phyloP scores from a whole-genome alignment of 2,329 filamentous ascomycete species.

The Hypoxylon sp. region DNA sequence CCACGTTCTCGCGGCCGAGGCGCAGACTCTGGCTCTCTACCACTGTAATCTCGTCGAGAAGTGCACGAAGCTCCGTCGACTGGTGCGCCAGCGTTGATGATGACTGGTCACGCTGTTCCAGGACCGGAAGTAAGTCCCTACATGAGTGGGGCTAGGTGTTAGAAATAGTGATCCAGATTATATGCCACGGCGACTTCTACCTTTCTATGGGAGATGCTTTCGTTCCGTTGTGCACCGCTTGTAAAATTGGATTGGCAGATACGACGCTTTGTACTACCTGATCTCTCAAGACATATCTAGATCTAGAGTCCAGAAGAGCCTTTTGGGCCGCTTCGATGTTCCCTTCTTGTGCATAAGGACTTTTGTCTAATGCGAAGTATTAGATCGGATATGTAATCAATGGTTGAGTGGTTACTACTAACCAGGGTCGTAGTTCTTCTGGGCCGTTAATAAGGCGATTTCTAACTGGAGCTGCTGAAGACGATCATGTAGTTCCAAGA shows the following conservation, averaged over 20 bases:
- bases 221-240: slow-evolving; percentile 79
- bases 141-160: slow-evolving; percentile 26
- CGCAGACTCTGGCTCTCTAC: slow-evolving; percentile 72
- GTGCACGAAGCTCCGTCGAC: slow-evolving; percentile 65
- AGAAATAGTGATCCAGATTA: slow-evolving; percentile 5
- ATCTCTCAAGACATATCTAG: slow-evolving; percentile 77
- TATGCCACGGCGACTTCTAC: slow-evolving; percentile 60
- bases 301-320: slow-evolving; percentile 78
- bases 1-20: slow-evolving; percentile 72
- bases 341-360: slow-evolving; percentile 50
- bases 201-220: slow-evolving; percentile 76
- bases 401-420: slow-evolving; percentile 17
- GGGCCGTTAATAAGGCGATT: slow-evolving; percentile 74
- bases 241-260: slow-evolving; percentile 81
- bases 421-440: slow-evolving; percentile 59
- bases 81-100: slow-evolving; percentile 75
- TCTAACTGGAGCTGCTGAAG: slow-evolving; percentile 80
- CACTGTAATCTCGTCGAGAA: slow-evolving; percentile 67
- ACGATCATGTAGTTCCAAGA: slow-evolving; percentile 79
- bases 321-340: slow-evolving; percentile 70
- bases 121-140: slow-evolving; percentile 76
- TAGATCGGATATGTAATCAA: slow-evolving; percentile 4
- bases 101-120: slow-evolving; percentile 77
- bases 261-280: slow-evolving; percentile 78
- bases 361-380: slow-evolving; percentile 58